phyloP scores from a whole-genome alignment of 306 rosid species.

The Medicago lupulina region DNA sequence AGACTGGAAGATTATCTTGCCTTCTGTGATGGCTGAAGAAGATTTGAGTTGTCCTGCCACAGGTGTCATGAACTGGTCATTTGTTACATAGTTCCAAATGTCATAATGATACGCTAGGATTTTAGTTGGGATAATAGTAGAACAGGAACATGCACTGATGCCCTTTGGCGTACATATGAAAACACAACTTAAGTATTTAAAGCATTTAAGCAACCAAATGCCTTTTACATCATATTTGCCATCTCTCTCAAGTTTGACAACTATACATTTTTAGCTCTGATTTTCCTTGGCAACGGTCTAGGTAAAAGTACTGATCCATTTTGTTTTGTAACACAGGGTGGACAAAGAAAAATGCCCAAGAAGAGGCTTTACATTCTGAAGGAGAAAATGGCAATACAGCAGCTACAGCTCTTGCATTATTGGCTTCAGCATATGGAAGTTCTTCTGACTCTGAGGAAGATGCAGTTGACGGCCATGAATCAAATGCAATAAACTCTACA shows the following conservation, averaged over 20 bases:
- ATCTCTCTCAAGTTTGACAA: neutral
- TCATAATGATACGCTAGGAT: slow-evolving; percentile 18
- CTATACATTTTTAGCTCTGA: slow-evolving; percentile 9
- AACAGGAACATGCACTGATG: slow-evolving; percentile 16
- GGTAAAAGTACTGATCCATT: slow-evolving; percentile 33
- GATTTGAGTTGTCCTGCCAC: slow-evolving; percentile 30
- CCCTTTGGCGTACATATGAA: slow-evolving; percentile 20
- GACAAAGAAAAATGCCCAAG: slow-evolving; percentile 49
- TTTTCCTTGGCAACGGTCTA: slow-evolving; percentile 31
- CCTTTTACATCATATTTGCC: slow-evolving; percentile 8
- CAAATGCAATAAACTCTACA: slow-evolving; percentile 47
- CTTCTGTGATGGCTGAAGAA: slow-evolving; percentile 25
- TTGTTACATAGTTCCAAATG: slow-evolving; percentile 19
- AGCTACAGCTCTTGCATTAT: slow-evolving; percentile 72
- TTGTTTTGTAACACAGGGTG: slow-evolving; percentile 53
- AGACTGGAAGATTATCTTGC: slow-evolving; percentile 25
- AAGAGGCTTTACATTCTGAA: slow-evolving; percentile 51
- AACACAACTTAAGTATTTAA: slow-evolving; percentile 9
- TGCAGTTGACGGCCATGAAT: slow-evolving; percentile 50
- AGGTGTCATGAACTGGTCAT: slow-evolving; percentile 24
- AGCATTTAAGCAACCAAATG: slow-evolving; percentile 2
- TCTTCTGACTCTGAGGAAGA: slow-evolving; percentile 94
- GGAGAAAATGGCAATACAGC: slow-evolving; percentile 54
- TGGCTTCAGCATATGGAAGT: slow-evolving; percentile 87
- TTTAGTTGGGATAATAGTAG: slow-evolving; percentile 35